phyloP scores from a whole-genome alignment of 2,329 filamentous ascomycete species.

The Aspergillus bombycis region DNA sequence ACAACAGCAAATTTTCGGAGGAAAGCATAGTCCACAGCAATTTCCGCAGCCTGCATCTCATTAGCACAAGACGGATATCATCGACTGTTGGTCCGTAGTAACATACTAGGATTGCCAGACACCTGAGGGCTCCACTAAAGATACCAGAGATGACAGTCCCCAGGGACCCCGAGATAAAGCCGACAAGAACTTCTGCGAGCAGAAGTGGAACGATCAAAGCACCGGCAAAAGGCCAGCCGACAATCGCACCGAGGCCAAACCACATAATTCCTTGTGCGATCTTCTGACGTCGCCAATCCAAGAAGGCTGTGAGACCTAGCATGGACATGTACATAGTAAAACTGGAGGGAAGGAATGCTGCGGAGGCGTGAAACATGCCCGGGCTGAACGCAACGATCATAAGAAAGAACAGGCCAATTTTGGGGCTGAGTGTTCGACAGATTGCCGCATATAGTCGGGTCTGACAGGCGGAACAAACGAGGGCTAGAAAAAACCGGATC shows the following conservation, averaged over 20 bases:
- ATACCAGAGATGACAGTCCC: constrained; percentile 64
- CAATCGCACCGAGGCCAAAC: constrained; percentile 80
- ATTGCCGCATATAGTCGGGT: constrained; percentile 79
- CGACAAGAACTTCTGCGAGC: constrained; percentile 70
- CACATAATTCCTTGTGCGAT: constrained; percentile 85
- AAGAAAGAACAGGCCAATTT: constrained; percentile 84
- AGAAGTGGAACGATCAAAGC: constrained; percentile 81
- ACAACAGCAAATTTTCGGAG: constrained; percentile 79
- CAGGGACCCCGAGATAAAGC: constrained; percentile 57
- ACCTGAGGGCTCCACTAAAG: constrained; percentile 67
- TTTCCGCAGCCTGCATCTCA: constrained; percentile 63
- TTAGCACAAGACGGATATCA: constrained; percentile 27
- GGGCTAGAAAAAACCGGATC: constrained; percentile 73
- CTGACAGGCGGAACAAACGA: constrained; percentile 79
- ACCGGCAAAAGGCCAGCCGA: constrained; percentile 94
- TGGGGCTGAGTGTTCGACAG: constrained; percentile 74
- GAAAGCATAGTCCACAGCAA: constrained; percentile 77
- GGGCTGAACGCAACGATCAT: constrained; percentile 76
- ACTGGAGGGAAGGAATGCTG: constrained; percentile 86
- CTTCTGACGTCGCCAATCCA: constrained; percentile 83
- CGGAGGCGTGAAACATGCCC: constrained; percentile 90
- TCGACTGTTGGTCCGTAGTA: neutral
- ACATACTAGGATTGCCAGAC: constrained; percentile 70
- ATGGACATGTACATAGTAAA: constrained; percentile 96
- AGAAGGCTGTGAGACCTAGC: constrained; percentile 83